These are phyloP conservation scores for Boletus reticulatus DNA, from an alignment of 768 basidiomycete genomes.

Conservation along the genomic window DNA sequence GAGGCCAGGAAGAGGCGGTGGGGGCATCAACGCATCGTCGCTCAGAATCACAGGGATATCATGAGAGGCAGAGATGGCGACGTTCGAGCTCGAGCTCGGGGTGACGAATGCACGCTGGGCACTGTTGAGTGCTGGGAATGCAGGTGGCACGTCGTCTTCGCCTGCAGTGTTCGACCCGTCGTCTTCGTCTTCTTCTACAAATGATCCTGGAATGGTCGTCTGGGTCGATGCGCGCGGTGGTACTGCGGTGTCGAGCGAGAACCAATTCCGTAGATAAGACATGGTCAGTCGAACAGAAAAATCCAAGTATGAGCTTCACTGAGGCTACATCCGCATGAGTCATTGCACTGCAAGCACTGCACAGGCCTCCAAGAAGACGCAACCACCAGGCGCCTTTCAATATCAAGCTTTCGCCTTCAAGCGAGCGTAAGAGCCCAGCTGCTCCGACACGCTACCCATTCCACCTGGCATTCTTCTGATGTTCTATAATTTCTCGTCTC, in stretches of 20 bases:
- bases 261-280: constrained; percentile 62
- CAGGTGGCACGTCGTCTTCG: constrained; percentile 63
- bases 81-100: too few species aligned
- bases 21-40: constrained; percentile 52
- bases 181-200: constrained; percentile 31
- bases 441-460: too few species aligned
- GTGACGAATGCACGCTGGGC: constrained; percentile 64
- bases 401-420: too few species aligned
- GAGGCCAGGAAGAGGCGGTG: constrained; percentile 43
- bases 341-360: too few species aligned
- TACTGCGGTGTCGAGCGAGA: constrained; percentile 35
- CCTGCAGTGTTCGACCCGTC: constrained; percentile 39
- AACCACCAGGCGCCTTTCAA: too few species aligned
- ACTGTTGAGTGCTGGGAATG: constrained; percentile 71
- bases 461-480: too few species aligned
- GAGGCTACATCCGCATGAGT: too few species aligned
- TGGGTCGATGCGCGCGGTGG: background rate
- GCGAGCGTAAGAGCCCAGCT: too few species aligned
- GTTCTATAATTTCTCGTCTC: too few species aligned
- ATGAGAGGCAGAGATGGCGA: background rate
- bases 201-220: constrained; percentile 21
- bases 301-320: too few species aligned
- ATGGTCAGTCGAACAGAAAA: background rate
- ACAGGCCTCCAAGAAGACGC: too few species aligned
- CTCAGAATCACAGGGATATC: constrained; percentile 35